Evolutionary conservation across 2,329 filamentous ascomycete genomes (phyloP), one percentile per base, ranked within the genome.

Genomic region (Bipolaris oryzae): DNA sequence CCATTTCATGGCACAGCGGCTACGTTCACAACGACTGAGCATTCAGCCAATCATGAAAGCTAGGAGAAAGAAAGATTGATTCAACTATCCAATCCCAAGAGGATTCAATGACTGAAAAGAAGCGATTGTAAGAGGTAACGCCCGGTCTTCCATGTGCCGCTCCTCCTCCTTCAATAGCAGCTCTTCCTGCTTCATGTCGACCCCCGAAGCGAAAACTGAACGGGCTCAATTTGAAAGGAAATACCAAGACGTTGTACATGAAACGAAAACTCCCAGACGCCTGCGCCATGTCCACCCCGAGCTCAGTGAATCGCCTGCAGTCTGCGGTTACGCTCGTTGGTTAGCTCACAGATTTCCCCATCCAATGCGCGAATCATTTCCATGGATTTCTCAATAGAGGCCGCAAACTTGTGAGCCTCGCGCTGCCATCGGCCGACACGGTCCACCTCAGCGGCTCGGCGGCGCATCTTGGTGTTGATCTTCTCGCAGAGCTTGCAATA

Each of bases 401-500:
- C 85, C 57, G 79, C 78, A 71, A 85, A 82, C 66, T 80, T 84
- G 66, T 75, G 75, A 41, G 89, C 89, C 77, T 95, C 91, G 45
- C 82, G 82, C 70, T 83, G 81, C 92, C 92, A 96, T 58, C 92
- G 88, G 64, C 83, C 79, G 71, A 96, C 85, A 70, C 93, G 89
- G 55, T 87, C 85, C 44, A 83, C 75, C 82, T 96, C 91, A 78
- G 92, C 91, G 72, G 82, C 81, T 71, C 87, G 85, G 62, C 90
- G 87, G 53, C 91, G 87, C 72, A 85, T 80, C 80, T 96, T 96
- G 78, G 90, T 93, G 72, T 92, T 89, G 66, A 93, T 92, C 78
- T 95, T 92, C 71, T 92, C 88, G 80, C 94, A 98, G 61, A 92
- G 83, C 74, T 90, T 91, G 82, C 94, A 98, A 69, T 86, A 85